Evolutionary conservation across 176 grass and related monocot genomes (phyloP), one percentile per base, ranked within the genome.

Genomic region (Eremochloa ophiuroides): DNA sequence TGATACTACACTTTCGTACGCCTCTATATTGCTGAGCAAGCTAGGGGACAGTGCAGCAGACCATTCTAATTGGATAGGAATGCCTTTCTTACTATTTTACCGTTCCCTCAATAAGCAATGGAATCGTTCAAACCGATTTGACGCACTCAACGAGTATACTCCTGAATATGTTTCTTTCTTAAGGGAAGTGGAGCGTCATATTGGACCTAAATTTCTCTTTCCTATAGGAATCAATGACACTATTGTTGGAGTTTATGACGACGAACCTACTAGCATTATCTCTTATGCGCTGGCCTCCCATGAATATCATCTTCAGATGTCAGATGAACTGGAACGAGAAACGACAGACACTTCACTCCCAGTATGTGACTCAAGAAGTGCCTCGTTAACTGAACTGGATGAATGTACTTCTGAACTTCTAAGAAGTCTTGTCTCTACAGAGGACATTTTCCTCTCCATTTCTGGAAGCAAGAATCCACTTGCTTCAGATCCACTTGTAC

Each of bases 221-320:
- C 91, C 93, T 66, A 82, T 93, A 20, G 96, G 93, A 28, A 84
- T 89, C 84, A 91, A 93, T 93, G 96, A 99, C 46, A 95, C 73
- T 80, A 91, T 93, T 33, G 66, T 99, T 81, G 88, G 88, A 82
- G 77, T 95, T 76, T 99, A 86, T 50, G 93, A 99, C 82, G 85
- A 95, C 67, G 93, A 99, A 85, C 91, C 96, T 71, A 99, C 91
- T 68, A 99, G 96, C 76, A 89, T 99, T 47, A 93, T 99, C 76
- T 84, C 96, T 41, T 93, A 88, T 82, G 89, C 91, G 13, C 91
- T 99, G 72, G 79, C 84, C 70, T 95, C 91, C 37, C 82, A 87
- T 59, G 91, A 99, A 63, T 95, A 99, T 78, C 87, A 95, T 89
- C 66, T 86, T 85, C 90, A 93, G 79, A 67, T 95, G 66, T 90